Evolutionary conservation across 2,329 filamentous ascomycete species (phyloP).

Genomic region (Exophiala phaeomuriformis): DNA sequence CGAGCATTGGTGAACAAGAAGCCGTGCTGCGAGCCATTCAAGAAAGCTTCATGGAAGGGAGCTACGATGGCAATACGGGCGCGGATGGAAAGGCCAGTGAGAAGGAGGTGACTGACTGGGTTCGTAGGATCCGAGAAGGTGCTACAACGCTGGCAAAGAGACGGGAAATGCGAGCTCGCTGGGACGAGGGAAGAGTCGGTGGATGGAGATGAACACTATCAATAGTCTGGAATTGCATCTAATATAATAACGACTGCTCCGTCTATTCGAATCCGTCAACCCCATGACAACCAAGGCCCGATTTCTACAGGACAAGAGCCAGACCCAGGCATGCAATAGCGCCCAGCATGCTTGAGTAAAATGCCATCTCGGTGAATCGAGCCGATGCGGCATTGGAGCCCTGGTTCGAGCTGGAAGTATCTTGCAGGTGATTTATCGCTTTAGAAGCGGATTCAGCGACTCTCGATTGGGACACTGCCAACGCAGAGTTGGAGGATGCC

Average conservation of each 20-base stretch:
- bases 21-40: constrained; percentile 72
- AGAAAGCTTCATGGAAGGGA: constrained; percentile 79
- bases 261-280: not conserved
- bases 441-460: constrained; percentile 6
- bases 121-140: constrained; percentile 71
- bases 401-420: not conserved
- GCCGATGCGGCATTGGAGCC: not conserved
- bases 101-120: constrained; percentile 78
- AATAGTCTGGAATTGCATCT: constrained; percentile 4
- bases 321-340: constrained; percentile 8
- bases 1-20: constrained; percentile 75
- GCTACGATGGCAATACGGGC: constrained; percentile 31
- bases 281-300: not conserved
- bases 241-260: constrained; percentile 2
- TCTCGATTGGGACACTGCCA: constrained; percentile 4
- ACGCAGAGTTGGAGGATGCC: not conserved
- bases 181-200: constrained; percentile 92
- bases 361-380: not conserved
- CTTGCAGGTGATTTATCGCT: not conserved
- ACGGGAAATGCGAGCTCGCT: constrained; percentile 80
- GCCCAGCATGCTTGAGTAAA: constrained; percentile 5
- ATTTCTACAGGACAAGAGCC: constrained; percentile 2
- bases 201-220: constrained; percentile 66
- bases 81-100: constrained; percentile 56
- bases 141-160: constrained; percentile 71